Conservation (phyloP, 139 green algal species). For the Coelastrella sp. region DNA sequence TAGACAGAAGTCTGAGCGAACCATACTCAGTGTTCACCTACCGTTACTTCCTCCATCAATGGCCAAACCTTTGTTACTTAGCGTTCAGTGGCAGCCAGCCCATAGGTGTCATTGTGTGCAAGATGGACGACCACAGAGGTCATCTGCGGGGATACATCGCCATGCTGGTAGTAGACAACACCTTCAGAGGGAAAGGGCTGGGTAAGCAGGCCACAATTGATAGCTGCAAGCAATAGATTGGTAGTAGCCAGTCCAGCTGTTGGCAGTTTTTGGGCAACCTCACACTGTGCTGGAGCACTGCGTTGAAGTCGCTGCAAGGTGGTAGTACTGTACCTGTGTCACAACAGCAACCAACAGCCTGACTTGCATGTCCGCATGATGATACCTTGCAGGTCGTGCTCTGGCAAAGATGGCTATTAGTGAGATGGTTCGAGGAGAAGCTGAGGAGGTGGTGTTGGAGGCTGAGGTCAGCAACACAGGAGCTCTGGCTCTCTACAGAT, state of each 20-base stretch:
- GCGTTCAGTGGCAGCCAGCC: slow-evolving; percentile 56
- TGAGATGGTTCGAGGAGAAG: slow-evolving; percentile 74
- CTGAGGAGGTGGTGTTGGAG: slow-evolving; percentile 94
- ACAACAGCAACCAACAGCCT: too few relatives aligned
- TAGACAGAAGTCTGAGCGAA: slow-evolving; percentile 96
- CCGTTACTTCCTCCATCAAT: slow-evolving; percentile 81
- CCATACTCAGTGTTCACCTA: slow-evolving; percentile 99
- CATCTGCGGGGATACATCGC: slow-evolving; percentile 93
- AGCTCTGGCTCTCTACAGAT: slow-evolving; percentile 93
- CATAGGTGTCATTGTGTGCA: slow-evolving; percentile 90
- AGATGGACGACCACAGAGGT: slow-evolving; percentile 86
- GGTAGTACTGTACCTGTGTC: too few relatives aligned
- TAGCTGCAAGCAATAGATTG: neutral
- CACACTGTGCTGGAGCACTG: too few relatives aligned
- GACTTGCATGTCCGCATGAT: too few relatives aligned
- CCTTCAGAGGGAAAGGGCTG: slow-evolving; percentile 83
- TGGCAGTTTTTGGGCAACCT: too few relatives aligned
- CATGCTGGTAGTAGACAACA: slow-evolving; percentile 97
- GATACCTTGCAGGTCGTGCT: slow-evolving; percentile 81
- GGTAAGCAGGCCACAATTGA: slow-evolving; percentile 61
- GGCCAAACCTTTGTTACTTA: slow-evolving; percentile 94
- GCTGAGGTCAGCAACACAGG: slow-evolving; percentile 95
- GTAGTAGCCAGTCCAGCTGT: too few relatives aligned
- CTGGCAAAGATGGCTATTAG: slow-evolving; percentile 80
- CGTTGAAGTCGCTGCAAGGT: too few relatives aligned